These are phyloP conservation scores for Lomentospora prolificans DNA, from an alignment of 2,329 filamentous ascomycete species.

Conservation along the genomic window DNA sequence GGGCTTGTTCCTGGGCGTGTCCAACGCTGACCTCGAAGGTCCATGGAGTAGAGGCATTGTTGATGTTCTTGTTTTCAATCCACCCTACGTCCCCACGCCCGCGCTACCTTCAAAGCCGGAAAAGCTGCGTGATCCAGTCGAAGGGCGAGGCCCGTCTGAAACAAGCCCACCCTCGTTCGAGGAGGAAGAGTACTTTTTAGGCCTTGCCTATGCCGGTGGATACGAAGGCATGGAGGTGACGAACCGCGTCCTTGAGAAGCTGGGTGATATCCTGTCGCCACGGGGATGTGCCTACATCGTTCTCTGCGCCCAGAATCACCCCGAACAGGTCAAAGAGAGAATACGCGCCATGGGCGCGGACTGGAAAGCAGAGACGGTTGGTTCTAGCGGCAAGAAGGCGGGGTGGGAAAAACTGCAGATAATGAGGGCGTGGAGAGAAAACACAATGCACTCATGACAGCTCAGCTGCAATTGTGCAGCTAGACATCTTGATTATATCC, in stretches of 20 bases:
- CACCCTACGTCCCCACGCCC: constrained; percentile 86
- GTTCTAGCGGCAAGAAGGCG: constrained; percentile 73
- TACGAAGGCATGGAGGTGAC: constrained; percentile 91
- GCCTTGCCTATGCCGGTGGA: constrained; percentile 83
- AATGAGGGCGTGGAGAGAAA: constrained; percentile 67
- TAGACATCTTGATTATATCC: no score
- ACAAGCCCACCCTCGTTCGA: constrained; percentile 46
- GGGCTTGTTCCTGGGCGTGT: constrained; percentile 52
- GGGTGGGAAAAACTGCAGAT: constrained; percentile 94
- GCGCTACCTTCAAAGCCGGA: constrained; percentile 50
- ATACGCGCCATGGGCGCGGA: constrained; percentile 41
- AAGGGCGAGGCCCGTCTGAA: constrained; percentile 19
- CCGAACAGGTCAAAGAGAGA: constrained; percentile 57
- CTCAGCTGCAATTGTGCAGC: background rate
- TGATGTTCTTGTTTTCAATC: constrained; percentile 91
- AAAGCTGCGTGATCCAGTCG: constrained; percentile 9
- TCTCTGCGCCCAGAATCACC: constrained; percentile 83
- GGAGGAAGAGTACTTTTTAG: constrained; percentile 71
- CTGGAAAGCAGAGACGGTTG: constrained; percentile 73
- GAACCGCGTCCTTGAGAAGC: constrained; percentile 59
- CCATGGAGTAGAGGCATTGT: constrained; percentile 49
- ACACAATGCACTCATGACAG: background rate
- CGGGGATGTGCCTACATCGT: constrained; percentile 81
- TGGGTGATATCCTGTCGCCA: constrained; percentile 53
- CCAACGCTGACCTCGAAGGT: constrained; percentile 60